Evolutionary conservation across 2,329 filamentous ascomycete genomes (phyloP).

Genomic region (Cladosporium sp.): DNA sequence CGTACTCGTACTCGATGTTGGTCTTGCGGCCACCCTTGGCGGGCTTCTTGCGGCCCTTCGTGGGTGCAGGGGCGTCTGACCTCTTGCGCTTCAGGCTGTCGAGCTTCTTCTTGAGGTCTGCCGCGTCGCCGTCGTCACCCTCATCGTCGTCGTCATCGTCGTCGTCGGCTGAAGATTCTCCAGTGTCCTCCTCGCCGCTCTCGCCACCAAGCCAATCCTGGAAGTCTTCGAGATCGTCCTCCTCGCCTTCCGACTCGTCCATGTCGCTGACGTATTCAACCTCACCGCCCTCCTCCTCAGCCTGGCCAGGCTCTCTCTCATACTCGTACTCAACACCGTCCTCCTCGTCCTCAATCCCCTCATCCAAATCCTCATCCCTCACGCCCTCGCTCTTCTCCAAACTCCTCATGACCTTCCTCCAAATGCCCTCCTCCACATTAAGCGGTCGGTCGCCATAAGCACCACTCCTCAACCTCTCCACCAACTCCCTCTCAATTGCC

Average conservation of each 20-base stretch:
- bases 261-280: constrained; percentile 93
- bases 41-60: constrained; percentile 54
- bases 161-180: constrained; percentile 53
- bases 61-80: constrained; percentile 38
- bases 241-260: constrained; percentile 66
- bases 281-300: constrained; percentile 54
- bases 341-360: constrained; percentile 74
- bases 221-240: constrained; percentile 74
- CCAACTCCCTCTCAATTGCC: constrained; percentile 89
- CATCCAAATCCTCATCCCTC: constrained; percentile 80
- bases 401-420: constrained; percentile 92
- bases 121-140: constrained; percentile 48
- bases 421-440: constrained; percentile 90
- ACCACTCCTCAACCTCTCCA: constrained; percentile 83
- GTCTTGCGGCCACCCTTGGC: constrained; percentile 50
- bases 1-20: constrained; percentile 74
- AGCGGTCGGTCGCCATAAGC: constrained; percentile 91
- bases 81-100: constrained; percentile 53
- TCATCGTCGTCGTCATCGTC: constrained; percentile 46
- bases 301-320: constrained; percentile 49
- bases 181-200: constrained; percentile 44
- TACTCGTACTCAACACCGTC: constrained; percentile 57
- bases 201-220: constrained; percentile 88
- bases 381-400: constrained; percentile 79
- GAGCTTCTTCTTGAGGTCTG: constrained; percentile 51